phyloP scores from a whole-genome alignment of 2,329 filamentous ascomycete genomes.

The Calycina herbarum region DNA sequence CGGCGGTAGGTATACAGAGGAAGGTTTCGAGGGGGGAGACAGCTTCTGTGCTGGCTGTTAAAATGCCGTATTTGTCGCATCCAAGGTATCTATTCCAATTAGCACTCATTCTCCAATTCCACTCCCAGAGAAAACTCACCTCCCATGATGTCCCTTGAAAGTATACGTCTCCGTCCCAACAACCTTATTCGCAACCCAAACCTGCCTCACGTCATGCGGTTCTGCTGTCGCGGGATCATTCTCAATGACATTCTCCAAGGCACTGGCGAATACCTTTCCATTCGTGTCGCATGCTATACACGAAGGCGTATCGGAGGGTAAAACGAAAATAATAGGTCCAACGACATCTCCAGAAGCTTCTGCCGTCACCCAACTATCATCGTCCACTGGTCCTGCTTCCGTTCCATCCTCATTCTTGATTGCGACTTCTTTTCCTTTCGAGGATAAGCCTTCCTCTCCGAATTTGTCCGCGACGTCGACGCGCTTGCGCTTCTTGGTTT shows the following conservation, averaged over 20 bases:
- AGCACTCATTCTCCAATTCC: neutral
- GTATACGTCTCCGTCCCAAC: conserved; percentile 78
- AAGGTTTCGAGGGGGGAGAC: conserved; percentile 84
- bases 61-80: conserved; percentile 78
- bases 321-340: conserved; percentile 79
- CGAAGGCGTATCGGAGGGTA: conserved; percentile 71
- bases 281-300: conserved; percentile 83
- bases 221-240: conserved; percentile 81
- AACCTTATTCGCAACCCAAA: conserved; percentile 87
- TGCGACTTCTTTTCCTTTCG: conserved; percentile 28
- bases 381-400: conserved; percentile 44
- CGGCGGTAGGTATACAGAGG: conserved; percentile 60
- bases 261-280: conserved; percentile 80
- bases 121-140: conserved; percentile 48
- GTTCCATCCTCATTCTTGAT: conserved; percentile 24
- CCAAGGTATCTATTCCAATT: conserved; percentile 66
- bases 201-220: conserved; percentile 92
- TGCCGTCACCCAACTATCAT: conserved; percentile 91
- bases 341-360: conserved; percentile 72
- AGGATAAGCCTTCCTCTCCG: conserved; percentile 36
- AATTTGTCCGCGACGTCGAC: conserved; percentile 47
- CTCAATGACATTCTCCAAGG: conserved; percentile 86
- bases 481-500: conserved; percentile 87
- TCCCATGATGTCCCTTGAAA: conserved; percentile 88
- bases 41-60: conserved; percentile 77